phyloP scores from a whole-genome alignment of 352 stramenopile species.

The Globisporangium recalcitrans region DNA sequence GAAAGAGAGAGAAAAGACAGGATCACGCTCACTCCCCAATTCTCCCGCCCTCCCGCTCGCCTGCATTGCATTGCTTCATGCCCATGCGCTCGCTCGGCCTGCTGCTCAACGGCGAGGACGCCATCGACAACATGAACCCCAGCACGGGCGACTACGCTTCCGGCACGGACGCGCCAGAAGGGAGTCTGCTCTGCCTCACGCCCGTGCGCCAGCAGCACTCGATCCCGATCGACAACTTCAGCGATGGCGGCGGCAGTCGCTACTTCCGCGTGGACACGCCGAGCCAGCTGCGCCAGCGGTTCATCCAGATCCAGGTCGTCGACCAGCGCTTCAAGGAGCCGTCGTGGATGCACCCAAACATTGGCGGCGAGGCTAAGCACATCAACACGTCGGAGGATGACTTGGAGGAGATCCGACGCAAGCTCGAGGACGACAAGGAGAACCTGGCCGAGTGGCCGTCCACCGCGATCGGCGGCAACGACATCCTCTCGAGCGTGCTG shows the following conservation, averaged over 20 bases:
- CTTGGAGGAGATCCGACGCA: constrained; percentile 14
- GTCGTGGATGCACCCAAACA: constrained; percentile 67
- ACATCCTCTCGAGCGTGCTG: constrained; percentile 81
- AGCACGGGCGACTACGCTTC: not conserved
- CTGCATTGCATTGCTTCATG: not conserved
- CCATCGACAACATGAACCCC: not conserved
- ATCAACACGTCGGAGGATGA: constrained; percentile 20
- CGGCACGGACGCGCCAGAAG: not conserved
- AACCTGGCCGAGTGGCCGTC: constrained; percentile 61
- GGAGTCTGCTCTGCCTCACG: constrained; percentile 5
- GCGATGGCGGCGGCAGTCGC: not conserved
- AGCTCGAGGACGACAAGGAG: constrained; percentile 18
- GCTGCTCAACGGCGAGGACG: not conserved
- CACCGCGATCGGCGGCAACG: constrained; percentile 85
- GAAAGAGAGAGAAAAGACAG: not conserved
- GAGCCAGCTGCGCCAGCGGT: constrained; percentile 43
- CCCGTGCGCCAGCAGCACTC: not conserved
- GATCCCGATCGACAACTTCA: not conserved
- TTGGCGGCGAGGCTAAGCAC: constrained; percentile 40
- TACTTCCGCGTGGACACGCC: constrained; percentile 27
- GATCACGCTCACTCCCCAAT: not conserved
- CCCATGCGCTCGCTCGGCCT: not conserved
- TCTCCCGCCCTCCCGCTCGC: not conserved
- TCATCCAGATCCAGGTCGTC: constrained; percentile 61
- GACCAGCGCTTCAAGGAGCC: constrained; percentile 57